These are phyloP conservation scores for Hypoxylon subgilvum DNA, from an alignment of 495 filamentous ascomycete genomes.

Conservation along the genomic window DNA sequence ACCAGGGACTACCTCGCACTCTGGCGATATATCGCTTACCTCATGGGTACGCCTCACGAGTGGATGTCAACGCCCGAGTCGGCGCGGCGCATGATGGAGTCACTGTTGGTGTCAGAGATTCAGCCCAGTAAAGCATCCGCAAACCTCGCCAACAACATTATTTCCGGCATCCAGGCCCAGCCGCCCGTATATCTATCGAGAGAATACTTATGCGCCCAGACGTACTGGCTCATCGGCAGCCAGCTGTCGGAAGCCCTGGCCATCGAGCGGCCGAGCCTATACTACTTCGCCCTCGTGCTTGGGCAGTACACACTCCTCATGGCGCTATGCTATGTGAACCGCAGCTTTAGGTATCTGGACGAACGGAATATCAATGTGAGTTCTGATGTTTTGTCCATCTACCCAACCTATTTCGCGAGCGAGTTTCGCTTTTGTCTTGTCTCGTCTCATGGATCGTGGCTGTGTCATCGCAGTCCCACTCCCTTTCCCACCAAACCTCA, in stretches of 20 bases:
- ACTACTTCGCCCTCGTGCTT: constrained; percentile 65
- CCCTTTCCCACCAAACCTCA: constrained; percentile 11
- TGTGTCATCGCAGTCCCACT: constrained; percentile 9
- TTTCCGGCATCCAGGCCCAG: constrained; percentile 64
- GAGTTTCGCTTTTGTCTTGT: neutral
- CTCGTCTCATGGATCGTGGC: neutral
- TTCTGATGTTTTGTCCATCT: neutral
- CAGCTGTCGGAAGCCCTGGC: constrained; percentile 65
- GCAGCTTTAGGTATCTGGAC: constrained; percentile 65
- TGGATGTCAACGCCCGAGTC: constrained; percentile 59
- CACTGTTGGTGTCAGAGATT: constrained; percentile 66
- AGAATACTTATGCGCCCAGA: constrained; percentile 69
- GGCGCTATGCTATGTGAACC: constrained; percentile 58
- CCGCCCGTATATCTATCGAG: constrained; percentile 67
- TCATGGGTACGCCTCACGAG: constrained; percentile 71
- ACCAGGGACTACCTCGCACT: constrained; percentile 73
- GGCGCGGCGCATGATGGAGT: constrained; percentile 69
- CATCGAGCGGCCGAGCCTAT: constrained; percentile 61
- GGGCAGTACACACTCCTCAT: constrained; percentile 74
- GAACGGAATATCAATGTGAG: constrained; percentile 58
- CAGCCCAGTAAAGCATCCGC: constrained; percentile 65
- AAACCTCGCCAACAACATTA: constrained; percentile 75
- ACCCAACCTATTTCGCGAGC: neutral
- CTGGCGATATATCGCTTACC: constrained; percentile 75
- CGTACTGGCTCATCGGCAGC: constrained; percentile 72